phyloP scores from a whole-genome alignment of 192 early-diverging fungal species.

The Coemansia sp. region DNA sequence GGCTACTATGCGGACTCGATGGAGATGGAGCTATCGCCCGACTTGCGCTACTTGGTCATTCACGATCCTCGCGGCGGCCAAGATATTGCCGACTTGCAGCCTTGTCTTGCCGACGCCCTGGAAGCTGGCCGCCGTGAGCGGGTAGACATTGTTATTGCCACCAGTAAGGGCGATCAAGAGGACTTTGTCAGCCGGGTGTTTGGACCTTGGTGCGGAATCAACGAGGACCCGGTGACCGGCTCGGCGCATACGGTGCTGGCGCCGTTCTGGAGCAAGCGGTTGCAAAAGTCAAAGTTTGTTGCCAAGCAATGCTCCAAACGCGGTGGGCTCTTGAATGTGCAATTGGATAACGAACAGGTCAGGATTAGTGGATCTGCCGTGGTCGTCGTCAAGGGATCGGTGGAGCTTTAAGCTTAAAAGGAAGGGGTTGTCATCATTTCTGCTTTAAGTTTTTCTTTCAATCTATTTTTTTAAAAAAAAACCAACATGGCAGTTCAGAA shows the following conservation, averaged over 20 bases:
- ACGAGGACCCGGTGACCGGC: constrained; percentile 44
- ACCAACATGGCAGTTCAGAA: constrained; percentile 8
- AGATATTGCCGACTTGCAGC: no score
- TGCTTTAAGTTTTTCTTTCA: no score
- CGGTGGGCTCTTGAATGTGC: constrained; percentile 11
- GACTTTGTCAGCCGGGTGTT: constrained; percentile 40
- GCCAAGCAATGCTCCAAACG: constrained; percentile 30
- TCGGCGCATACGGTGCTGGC: constrained; percentile 28
- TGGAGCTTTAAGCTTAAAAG: constrained; percentile 4
- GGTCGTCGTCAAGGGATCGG: constrained; percentile 10
- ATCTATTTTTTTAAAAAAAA: not conserved
- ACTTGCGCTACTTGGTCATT: not conserved
- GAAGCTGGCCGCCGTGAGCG: not conserved
- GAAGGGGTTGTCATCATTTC: not conserved
- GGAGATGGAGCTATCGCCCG: constrained; percentile 20
- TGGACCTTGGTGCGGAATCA: not conserved
- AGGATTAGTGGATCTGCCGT: constrained; percentile 18
- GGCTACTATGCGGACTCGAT: constrained; percentile 2
- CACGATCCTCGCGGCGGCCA: not conserved
- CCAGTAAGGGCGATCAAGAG: not conserved
- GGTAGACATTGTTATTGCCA: constrained; percentile 2
- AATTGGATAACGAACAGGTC: constrained; percentile 3
- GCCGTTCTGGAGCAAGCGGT: constrained; percentile 5
- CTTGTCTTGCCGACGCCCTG: no score
- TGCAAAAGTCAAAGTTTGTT: constrained; percentile 11